Evolutionary conservation across 2,329 filamentous ascomycete genomes (phyloP), one percentile per base, ranked within the genome.

Genomic region (Arthrobotrys musiformis): DNA sequence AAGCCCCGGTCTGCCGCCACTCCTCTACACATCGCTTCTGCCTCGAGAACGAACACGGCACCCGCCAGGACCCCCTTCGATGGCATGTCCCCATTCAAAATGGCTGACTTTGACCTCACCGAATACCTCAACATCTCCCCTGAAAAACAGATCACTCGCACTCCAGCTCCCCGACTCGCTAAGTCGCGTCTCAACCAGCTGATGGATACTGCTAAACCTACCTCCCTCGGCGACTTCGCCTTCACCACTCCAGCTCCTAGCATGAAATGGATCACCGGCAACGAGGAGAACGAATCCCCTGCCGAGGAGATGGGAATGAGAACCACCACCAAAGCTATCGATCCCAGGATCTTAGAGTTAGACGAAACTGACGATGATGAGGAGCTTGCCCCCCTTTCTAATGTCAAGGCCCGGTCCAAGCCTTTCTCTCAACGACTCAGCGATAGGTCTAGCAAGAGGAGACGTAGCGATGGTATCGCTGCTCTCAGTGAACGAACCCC

Each of bases 231-330:
- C 15, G 46, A 73, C 7, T 67, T 66, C 28, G 46, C 56, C 35
- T 63, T 68, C 35, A 30, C 50, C 26, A 70, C 73, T 2, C 73
- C 73, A 2, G 64, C 58, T 24, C 52, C 35, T 4, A 40, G 17
- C n/a, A 48, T 70, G 33, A 46, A 37, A 2, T 70, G 66, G 66
- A 44, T 26, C n/a, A n/a, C n/a, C 17, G 58, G 60, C 17, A 69
- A 70, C 48, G 66, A 70, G 15, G 72, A 76, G 60, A 77, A 77
- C 50, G 66, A 77, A 46, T 30, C 28, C 15, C 73, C 66, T 0
- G 17, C 26, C 40, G 22, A 54, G 2, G 56, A 58, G 19, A 15
- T 33, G 24, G 58, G 40, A 26, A 22, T 50, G 22, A n/a, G 40
- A 2, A 76, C 70, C 4, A 24, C 26, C 19, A 63, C 64, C 7